These are phyloP conservation scores for Daldinia grandis DNA, from an alignment of 495 filamentous ascomycete genomes.

Conservation along the genomic window DNA sequence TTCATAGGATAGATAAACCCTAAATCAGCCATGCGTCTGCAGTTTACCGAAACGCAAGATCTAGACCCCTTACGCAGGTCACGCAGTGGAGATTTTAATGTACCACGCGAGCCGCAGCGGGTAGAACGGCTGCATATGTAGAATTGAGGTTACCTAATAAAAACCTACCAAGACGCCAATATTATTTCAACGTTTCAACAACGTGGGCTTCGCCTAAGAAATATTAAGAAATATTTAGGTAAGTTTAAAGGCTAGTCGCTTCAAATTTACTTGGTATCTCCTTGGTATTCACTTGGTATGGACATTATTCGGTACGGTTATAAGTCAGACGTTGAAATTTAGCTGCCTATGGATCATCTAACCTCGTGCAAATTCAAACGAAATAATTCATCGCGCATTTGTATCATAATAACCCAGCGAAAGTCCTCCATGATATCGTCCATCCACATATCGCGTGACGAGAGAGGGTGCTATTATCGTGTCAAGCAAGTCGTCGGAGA, in stretches of 20 bases:
- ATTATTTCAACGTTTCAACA: neutral
- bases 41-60: neutral
- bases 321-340: neutral
- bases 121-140: neutral
- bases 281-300: neutral
- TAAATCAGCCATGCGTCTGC: neutral
- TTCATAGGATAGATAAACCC: neutral
- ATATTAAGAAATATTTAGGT: neutral
- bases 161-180: neutral
- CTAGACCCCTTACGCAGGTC: neutral
- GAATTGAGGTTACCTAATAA: neutral
- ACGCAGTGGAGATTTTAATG: constrained; percentile 1
- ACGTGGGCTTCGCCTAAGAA: neutral
- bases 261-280: neutral
- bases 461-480: neutral
- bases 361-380: neutral
- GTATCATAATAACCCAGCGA: neutral
- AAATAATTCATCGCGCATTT: neutral
- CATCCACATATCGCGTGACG: neutral
- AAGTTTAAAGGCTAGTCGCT: neutral
- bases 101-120: neutral
- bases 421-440: neutral
- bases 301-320: neutral
- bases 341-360: neutral
- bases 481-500: neutral